Base-by-base conservation (phyloP, 495 filamentous ascomycete species). In the Friedmanniomyces simplex region DNA sequence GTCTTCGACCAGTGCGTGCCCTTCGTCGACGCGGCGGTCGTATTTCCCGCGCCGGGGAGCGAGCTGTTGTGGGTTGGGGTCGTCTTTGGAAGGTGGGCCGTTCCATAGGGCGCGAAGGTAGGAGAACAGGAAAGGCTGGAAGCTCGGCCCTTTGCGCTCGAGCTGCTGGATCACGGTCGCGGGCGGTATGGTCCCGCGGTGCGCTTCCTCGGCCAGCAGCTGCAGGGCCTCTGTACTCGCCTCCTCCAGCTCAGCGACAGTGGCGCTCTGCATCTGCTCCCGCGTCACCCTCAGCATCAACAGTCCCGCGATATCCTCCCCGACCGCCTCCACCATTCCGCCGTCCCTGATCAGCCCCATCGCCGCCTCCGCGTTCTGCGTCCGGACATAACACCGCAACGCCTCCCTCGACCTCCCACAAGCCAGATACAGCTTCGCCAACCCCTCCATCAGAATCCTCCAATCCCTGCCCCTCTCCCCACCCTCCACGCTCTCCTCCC, bases 331-430 rank as follows among this genome's bases (percentile, higher is more conserved):
- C 6, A 95, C 81, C 24, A 98, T 74, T 60, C 89, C 87, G 63
- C 85, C 86, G 24, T 93, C 85, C 54, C 79, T 78, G 60, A 97
- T 91, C 54, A 98, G 71, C 21, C 76, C 72, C 82, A 98, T 91
- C 0, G 88, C 86, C 16, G 84, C 82, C 59, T 96, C 90, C 1
- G 87, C 93, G 75, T 97, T 88, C 66, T 95, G 89, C 12, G 96
- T 77, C 37, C 78, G 83, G 64, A 97, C 93, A 68, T 91, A 96
- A 70, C 86, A 93, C 58, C 77, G 82, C 36, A 98, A 72, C 0
- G 93, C 93, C 67, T 95, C 89, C 56, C 82, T 77, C 52, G 86
- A 83, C 45, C 87, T 85, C 1, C 87, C 85, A 58, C 81, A 82
- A 20, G 85, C 85, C 50, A 96, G 76, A 65, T 88, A 86, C 8